These are phyloP conservation scores for Ustilago shanxiensis DNA, from an alignment of 1,284 basidiomycete species.

Conservation along the genomic window DNA sequence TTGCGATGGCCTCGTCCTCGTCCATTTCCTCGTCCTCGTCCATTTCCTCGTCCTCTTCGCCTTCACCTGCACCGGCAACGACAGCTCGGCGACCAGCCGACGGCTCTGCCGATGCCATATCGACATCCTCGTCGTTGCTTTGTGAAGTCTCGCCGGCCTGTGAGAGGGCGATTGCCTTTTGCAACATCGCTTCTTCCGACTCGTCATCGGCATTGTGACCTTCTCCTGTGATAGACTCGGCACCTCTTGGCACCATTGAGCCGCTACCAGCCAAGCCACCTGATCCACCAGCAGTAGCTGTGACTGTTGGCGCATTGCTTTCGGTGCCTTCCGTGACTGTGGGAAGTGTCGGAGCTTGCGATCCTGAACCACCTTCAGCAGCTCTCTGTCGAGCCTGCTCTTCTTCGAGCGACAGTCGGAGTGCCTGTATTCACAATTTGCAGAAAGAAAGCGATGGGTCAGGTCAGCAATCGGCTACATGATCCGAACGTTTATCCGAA, in stretches of 20 bases:
- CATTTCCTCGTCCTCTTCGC: conserved; percentile 69
- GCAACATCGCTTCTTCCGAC: conserved; percentile 63
- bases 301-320: conserved; percentile 17
- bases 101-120: conserved; percentile 56
- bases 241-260: conserved; percentile 61
- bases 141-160: conserved; percentile 37
- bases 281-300: conserved; percentile 24
- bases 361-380: conserved; percentile 48
- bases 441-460: neutral
- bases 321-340: conserved; percentile 52
- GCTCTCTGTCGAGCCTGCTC: conserved; percentile 83
- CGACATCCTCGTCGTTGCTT: conserved; percentile 55
- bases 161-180: conserved; percentile 62
- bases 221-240: conserved; percentile 62
- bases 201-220: conserved; percentile 57
- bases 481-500: conserved; percentile 2
- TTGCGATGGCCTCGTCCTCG: conserved; percentile 69
- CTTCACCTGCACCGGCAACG: conserved; percentile 55
- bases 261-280: conserved; percentile 54
- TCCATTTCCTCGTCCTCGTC: conserved; percentile 69
- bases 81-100: conserved; percentile 40
- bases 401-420: conserved; percentile 98
- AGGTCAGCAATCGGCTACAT: conserved; percentile 24
- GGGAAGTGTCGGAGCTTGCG: conserved; percentile 46
- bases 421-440: conserved; percentile 75